Evolutionary conservation across 2,329 filamentous ascomycete species (phyloP).

Genomic region (Hymenoscyphus fructigenus): DNA sequence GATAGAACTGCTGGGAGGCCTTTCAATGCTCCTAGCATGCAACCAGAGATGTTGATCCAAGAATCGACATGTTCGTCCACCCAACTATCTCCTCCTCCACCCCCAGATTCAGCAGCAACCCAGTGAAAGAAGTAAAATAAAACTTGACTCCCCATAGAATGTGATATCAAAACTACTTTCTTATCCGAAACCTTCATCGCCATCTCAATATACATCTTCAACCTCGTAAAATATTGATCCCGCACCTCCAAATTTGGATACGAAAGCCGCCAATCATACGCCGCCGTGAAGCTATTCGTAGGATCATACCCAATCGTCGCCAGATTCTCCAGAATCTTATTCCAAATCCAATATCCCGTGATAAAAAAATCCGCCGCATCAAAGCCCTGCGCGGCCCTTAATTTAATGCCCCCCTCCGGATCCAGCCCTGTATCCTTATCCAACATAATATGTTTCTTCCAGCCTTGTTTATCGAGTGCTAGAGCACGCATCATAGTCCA

Average conservation of each 20-base stretch:
- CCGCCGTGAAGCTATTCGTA: conserved; percentile 66
- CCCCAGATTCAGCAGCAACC: conserved; percentile 77
- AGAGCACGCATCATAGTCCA: conserved; percentile 99
- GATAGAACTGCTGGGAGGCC: conserved; percentile 87
- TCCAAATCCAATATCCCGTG: conserved; percentile 91
- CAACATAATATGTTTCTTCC: conserved; percentile 97
- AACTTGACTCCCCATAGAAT: conserved; percentile 98
- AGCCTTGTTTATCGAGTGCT: conserved; percentile 86
- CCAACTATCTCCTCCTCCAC: conserved; percentile 81
- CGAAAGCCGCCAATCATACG: conserved; percentile 89
- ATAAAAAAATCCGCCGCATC: conserved; percentile 97
- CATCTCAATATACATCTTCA: conserved; percentile 89
- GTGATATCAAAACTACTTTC: conserved; percentile 84
- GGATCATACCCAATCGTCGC: conserved; percentile 96
- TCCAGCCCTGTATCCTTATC: conserved; percentile 90
- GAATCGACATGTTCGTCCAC: conserved; percentile 86
- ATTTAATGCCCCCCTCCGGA: conserved; percentile 76
- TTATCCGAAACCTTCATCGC: conserved; percentile 69
- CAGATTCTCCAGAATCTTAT: conserved; percentile 95
- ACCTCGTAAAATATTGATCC: conserved; percentile 89
- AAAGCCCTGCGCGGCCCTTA: conserved; percentile 92
- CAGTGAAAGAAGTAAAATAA: conserved; percentile 77
- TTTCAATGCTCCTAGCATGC: conserved; percentile 94
- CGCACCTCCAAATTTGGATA: conserved; percentile 86
- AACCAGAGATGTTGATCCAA: conserved; percentile 98